Evolutionary conservation across 2,329 filamentous ascomycete genomes (phyloP), one percentile per base, ranked within the genome.

Genomic region (Metarhizium brunneum): DNA sequence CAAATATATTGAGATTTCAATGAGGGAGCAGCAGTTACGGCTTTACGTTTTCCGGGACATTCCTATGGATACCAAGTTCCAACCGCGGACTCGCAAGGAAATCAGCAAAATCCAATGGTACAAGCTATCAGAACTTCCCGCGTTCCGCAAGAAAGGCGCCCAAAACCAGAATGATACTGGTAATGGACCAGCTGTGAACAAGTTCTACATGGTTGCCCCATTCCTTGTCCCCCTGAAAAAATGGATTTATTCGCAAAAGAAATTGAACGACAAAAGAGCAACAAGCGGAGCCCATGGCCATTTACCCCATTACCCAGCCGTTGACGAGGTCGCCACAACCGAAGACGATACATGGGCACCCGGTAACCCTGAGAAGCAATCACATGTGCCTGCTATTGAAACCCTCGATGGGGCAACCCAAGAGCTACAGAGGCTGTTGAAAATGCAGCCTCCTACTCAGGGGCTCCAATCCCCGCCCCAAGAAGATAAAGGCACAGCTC

Each of bases 51-150:
- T 99, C 68, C 85, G 90, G 54, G 85, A 91, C 59, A 84, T 99
- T 3, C 89, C 91, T 14, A 88, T 88, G 77, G 86, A 96, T 64
- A 92, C 90, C 0, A 71, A 85, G 58, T 99, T 99, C 66, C 88
- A 92, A 69, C 90, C 95, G 4, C 86, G 86, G 63, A 97, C 94
- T 6, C 81, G 95, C 55, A 97, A 97, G 71, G 95, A 99, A 70
- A 99, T 99, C 66, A 95, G 92, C 72, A 95, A 90, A 72, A 96
- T 99, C 57, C 79, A 90, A 67, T 99, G 94, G 94, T 96, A 95
- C 73, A 90, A 85, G 63, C 76, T 99, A 45, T 88, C 87, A 0
- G 91, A 96, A 58, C 79, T 99, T 30, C 92, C 94, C 1, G 90
- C 88, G 0, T 85, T 90, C 64, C 84, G 85, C 55, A 88, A 87